phyloP scores from a whole-genome alignment of 75 land plant species.

The Selaginella tamariscina region DNA sequence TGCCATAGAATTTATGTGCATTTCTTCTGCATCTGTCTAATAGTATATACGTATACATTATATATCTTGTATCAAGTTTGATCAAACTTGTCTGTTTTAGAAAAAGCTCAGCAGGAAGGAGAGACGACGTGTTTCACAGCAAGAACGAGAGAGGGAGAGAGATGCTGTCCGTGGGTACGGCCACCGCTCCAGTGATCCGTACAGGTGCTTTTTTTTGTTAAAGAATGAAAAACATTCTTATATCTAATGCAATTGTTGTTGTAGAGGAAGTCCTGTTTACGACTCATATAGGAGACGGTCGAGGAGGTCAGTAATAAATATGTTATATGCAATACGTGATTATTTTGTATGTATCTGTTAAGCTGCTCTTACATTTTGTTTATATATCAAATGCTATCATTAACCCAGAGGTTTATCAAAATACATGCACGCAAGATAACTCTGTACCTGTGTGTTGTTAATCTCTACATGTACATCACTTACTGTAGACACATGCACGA shows the following conservation, averaged over 20 bases:
- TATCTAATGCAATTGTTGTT: neutral
- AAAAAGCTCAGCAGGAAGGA: conserved; percentile 93
- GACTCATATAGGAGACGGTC: conserved; percentile 70
- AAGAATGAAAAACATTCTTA: neutral
- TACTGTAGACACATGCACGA: too few relatives aligned
- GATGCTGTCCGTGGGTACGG: conserved; percentile 62
- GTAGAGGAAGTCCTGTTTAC: conserved; percentile 77
- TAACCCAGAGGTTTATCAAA: too few relatives aligned
- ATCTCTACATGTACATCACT: too few relatives aligned
- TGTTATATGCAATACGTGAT: too few relatives aligned
- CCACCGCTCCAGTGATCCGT: conserved; percentile 63
- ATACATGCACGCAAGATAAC: too few relatives aligned
- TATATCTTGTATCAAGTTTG: neutral
- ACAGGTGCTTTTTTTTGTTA: conserved; percentile 48
- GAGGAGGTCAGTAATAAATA: conserved; percentile 46
- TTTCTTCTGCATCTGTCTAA: too few relatives aligned
- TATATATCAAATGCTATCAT: too few relatives aligned
- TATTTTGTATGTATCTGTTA: neutral
- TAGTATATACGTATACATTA: too few relatives aligned
- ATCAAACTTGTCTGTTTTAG: conserved; percentile 19
- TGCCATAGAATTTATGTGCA: too few relatives aligned
- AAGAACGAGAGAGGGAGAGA: conserved; percentile 85
- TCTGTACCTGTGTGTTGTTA: too few relatives aligned
- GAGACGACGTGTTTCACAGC: conserved; percentile 85
- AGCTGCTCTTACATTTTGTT: neutral